phyloP scores from a whole-genome alignment of 176 grass and related monocot genomes.

The Oryza australiensis region DNA sequence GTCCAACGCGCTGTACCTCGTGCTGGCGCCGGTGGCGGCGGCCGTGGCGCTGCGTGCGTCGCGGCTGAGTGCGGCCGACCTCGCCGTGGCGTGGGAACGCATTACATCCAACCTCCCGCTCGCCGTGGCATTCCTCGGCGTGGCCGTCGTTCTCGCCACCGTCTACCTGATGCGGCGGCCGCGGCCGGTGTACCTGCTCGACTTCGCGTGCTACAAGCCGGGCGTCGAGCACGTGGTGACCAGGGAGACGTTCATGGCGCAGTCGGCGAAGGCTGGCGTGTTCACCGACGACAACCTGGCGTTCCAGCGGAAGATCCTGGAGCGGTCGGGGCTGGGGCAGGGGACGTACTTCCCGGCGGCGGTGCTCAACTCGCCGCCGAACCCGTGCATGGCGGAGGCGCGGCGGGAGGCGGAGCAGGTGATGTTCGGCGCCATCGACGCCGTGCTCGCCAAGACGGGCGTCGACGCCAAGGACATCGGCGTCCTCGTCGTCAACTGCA shows the following conservation, averaged over 20 bases:
- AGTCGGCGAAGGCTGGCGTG: constrained; percentile 28
- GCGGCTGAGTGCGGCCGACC: background rate
- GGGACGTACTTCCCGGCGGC: constrained; percentile 67
- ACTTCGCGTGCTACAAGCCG: constrained; percentile 47
- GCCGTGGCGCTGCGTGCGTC: background rate
- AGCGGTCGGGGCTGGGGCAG: constrained; percentile 70
- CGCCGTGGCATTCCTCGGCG: background rate
- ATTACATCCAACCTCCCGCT: background rate
- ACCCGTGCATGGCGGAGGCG: constrained; percentile 94
- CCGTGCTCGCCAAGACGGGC: constrained; percentile 59
- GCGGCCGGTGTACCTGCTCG: constrained; percentile 28
- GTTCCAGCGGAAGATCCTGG: constrained; percentile 83
- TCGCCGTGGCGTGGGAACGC: background rate
- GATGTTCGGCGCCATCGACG: constrained; percentile 88
- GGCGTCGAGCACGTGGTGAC: constrained; percentile 30
- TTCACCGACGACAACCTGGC: constrained; percentile 73
- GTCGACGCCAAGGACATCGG: constrained; percentile 67
- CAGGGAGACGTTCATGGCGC: constrained; percentile 68
- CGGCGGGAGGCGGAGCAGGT: constrained; percentile 76
- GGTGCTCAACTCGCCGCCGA: constrained; percentile 59
- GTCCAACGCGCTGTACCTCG: constrained; percentile 47
- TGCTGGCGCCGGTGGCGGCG: constrained; percentile 35
- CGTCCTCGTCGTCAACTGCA: constrained; percentile 75
- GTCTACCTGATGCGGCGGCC: constrained; percentile 37
- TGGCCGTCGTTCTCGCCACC: background rate